Base-by-base conservation (phyloP, 768 basidiomycete species). In the Tricholoma matsutake region DNA sequence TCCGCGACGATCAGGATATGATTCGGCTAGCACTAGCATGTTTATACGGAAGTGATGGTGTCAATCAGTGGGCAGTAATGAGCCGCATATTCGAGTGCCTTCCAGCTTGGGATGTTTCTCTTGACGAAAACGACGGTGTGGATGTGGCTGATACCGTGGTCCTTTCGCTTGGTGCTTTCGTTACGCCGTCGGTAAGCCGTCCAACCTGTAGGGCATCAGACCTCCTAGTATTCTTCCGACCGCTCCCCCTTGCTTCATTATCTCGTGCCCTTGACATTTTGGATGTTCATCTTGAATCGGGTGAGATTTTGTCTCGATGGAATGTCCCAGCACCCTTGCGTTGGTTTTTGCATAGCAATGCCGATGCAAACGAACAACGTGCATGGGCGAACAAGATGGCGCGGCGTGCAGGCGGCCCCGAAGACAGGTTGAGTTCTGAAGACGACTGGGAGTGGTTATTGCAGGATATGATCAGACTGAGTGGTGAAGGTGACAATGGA, bases 71-170 rank as follows among this genome's bases (percentile, higher is more conserved):
- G 93, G 69, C 85, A 0, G 86, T 79, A 4, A 98, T 97, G 95
- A 92, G 89, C 64, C 78, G 80, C 32, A 92, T 99, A 55, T 98
- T 99, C 71, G 96, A 99, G 71, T 99, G 96, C 70, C 80, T 98
- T 32, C 96, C 96, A 0, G 96, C 89, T 3, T 97, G 96, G 93
- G 87, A 86, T 59, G 77, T 86, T 45, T 63, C 78, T 3, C 71
- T 72, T 43, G 81, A 80, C n/a, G 83, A 80, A 41, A 84, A 87
- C 52, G 80, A 81, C 43, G 83, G 91, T 60, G 84, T 80, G 54
- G 93, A 93, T 61, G 86, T 86, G 55, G 87, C 86, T n/a, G 87
- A 94, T 56, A 89, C 89, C 6, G 96, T 93, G 0, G 79, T 96
- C 34, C 72, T 82, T 16, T 93, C 93, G 6, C 84, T 98, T 25